Evolutionary conservation across 768 basidiomycete genomes (phyloP), one percentile per base, ranked within the genome.

Genomic region (Boletus bicolor): DNA sequence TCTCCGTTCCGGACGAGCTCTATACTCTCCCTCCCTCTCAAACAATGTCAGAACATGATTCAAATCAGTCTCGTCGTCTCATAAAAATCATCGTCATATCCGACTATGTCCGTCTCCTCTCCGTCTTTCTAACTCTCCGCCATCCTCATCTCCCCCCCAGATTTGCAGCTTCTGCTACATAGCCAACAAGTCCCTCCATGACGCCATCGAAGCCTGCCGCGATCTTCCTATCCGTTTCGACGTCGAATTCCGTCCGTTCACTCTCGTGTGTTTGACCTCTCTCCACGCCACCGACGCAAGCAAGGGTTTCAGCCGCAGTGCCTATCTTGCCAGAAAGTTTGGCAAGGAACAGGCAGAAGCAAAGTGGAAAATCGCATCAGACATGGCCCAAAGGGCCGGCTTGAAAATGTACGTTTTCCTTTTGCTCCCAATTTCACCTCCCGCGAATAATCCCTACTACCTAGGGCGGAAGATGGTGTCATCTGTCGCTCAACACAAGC

Each of bases 101-200:
- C 28, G 70, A 72, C 57, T 72, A 68, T 41, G 70, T 73, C 41
- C n/a, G 70, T 70, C 11, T 21, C 39, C 12, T 41, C 32, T 15
- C 10, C 12, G 2, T 30, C 21, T n/a, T 48, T 3, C 26, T 21
- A 17, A 10, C 17, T 9, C 39, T 15, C 14, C 19, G 26, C 5
- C 24, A 2, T 39, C 26, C 64, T 66, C 62, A 64, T 34, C 38
- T n/a, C 34, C 17, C 8, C 21, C 9, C 26, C 53, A 72, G 71
- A 56, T 70, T 24, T 75, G 74, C 57, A 56, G 54, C 43, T 75
- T 74, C 56, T 77, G 76, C 46, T 76, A 76, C 63, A 72, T 77
- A 44, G 72, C 64, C 19, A 64, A 70, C 64, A 74, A 74, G 63
- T 65, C 72, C 28, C 67, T 76, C 45, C 61, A 68, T 8, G 66